Base-by-base conservation (phyloP, 1,139 yeast genomes). In the Diutina sp. region DNA sequence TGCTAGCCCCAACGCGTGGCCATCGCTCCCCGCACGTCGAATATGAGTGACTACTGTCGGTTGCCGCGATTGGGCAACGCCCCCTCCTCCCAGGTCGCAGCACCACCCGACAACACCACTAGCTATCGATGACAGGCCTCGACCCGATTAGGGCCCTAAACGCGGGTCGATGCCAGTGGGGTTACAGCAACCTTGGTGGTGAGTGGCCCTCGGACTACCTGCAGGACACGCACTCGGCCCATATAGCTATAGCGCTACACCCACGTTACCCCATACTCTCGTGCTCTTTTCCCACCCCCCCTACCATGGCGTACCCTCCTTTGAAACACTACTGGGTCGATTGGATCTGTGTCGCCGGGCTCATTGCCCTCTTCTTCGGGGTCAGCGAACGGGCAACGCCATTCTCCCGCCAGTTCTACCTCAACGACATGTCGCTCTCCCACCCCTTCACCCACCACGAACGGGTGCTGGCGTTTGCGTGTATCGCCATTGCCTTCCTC, bases 381-480 rank as follows among this genome's bases (percentile, higher is more conserved):
- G 41, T 50, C 4, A 38, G 44, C 9, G 53, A 50, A 32, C 16
- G 21, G 28, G 53, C 53, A 28, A 11, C 32, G 57, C 95, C 93
- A 3, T 87, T 85, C 65, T 80, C 85, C 67, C 73, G 93, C 65
- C 91, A 86, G 63, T 88, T 88, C 64, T 77, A 61, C 58, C 59
- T 74, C 46, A 66, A 68, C 59, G 78, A 77, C 62, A 60, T 70
- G 58, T 67, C 76, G n/a, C 72, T 80, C 35, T 71, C 72, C 50
- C 80, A 78, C 62, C 81, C 82, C 29, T 79, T 76, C 61, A 73
- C 79, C 5, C 68, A 65, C 41, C 59, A 60, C 6, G 80, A 80
- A 65, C 72, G 78, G 55, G 76, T 78, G 3, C 41, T 32, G 41
- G 53, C 41, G 7, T 38, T 29, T 16, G 29, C 32, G 18, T 50